These are phyloP conservation scores for Metarhizium sp. DNA, from an alignment of 2,329 filamentous ascomycete species.

Conservation along the genomic window DNA sequence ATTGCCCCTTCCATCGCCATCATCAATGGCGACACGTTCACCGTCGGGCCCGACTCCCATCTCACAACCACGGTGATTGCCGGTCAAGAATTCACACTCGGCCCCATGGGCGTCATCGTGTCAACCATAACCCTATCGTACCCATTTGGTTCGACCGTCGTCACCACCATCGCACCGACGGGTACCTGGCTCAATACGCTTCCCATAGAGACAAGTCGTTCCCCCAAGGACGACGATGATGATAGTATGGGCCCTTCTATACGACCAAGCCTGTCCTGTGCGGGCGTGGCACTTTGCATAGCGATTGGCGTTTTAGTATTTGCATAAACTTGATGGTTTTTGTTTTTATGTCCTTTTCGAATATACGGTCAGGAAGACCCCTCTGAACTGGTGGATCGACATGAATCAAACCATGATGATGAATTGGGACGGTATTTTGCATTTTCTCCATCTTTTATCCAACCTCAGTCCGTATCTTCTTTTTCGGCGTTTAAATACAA, in stretches of 20 bases:
- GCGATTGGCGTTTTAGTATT: slow-evolving; percentile 29
- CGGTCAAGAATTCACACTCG: slow-evolving; percentile 41
- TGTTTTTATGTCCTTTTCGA: too few species aligned
- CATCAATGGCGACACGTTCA: slow-evolving; percentile 40
- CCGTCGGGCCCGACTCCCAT: slow-evolving; percentile 35
- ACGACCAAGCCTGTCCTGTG: slow-evolving; percentile 10
- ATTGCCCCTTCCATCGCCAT: slow-evolving; percentile 39
- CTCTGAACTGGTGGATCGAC: too few species aligned
- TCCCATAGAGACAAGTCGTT: slow-evolving; percentile 19
- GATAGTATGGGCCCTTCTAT: slow-evolving; percentile 11
- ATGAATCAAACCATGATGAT: too few species aligned
- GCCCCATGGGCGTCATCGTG: slow-evolving; percentile 36
- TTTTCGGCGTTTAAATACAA: too few species aligned
- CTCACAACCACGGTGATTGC: slow-evolving; percentile 36
- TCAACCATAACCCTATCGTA: slow-evolving; percentile 34
- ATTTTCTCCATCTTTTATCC: too few species aligned
- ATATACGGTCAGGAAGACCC: too few species aligned
- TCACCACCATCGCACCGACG: slow-evolving; percentile 29
- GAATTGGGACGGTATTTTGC: too few species aligned
- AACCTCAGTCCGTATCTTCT: too few species aligned
- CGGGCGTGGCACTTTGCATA: slow-evolving; percentile 22
- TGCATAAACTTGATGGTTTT: slow-evolving; percentile 11
- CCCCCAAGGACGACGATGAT: slow-evolving; percentile 13
- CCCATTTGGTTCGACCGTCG: slow-evolving; percentile 35
- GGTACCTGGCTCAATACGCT: slow-evolving; percentile 13